A percentile compares a stretch with the other conserved stretches of the same genome.
Conservation (phyloP, 2,329 filamentous ascomycete genomes). For the Fusarium secorum region DNA sequence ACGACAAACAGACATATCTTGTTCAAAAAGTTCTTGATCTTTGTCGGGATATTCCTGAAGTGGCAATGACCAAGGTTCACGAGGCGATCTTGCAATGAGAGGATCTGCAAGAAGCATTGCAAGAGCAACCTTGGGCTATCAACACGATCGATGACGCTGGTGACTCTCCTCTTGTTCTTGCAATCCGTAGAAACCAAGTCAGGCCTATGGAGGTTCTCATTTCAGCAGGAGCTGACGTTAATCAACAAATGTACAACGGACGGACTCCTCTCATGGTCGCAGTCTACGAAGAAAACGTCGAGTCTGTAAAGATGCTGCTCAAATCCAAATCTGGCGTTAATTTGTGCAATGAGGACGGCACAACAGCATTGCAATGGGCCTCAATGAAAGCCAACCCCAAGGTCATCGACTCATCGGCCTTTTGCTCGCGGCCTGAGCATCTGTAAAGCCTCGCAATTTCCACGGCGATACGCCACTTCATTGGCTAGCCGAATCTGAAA, state of each 20-base stretch:
- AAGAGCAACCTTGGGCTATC: conserved; percentile 15
- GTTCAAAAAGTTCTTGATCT: background rate
- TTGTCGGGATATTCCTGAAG: background rate
- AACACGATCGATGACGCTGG: background rate
- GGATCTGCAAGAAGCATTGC: background rate
- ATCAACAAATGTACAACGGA: background rate
- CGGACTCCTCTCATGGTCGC: background rate
- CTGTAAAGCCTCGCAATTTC: background rate
- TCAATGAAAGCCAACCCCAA: accelerated
- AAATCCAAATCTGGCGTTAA: background rate
- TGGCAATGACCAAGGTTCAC: background rate
- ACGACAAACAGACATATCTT: background rate
- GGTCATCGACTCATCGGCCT: background rate
- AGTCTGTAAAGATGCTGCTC: background rate
- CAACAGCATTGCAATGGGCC: background rate
- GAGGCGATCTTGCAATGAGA: background rate
- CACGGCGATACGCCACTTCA: background rate
- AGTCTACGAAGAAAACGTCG: accelerated
- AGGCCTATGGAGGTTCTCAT: background rate
- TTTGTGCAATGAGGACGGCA: accelerated
- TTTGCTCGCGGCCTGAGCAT: conserved; percentile 12
- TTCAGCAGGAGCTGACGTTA: conserved; percentile 9
- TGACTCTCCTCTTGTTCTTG: background rate
- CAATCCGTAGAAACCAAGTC: accelerated
- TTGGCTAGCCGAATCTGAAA: accelerated